These are phyloP conservation scores for Tricholoma saponaceum DNA, from an alignment of 768 basidiomycete genomes.

Conservation along the genomic window DNA sequence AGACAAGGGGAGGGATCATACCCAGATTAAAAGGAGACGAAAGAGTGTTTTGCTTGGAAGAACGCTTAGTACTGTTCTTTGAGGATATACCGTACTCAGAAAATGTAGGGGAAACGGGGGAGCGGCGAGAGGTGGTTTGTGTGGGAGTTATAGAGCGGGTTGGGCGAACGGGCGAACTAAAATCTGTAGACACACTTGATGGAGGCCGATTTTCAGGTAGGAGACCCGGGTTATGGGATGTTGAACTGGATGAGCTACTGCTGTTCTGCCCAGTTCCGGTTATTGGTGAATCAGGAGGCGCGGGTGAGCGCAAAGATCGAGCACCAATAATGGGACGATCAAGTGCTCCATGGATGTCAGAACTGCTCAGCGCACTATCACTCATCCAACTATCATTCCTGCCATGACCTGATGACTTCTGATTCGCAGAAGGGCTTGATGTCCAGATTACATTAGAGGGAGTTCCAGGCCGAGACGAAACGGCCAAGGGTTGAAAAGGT, in stretches of 20 bases:
- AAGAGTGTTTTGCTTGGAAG: conserved; percentile 51
- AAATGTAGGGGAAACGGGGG: conserved; percentile 51
- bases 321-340: conserved; percentile 39
- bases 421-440: conserved; percentile 26
- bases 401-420: conserved; percentile 36
- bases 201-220: conserved; percentile 35
- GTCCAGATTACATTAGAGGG: conserved; percentile 81
- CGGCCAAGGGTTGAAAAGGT: conserved; percentile 56
- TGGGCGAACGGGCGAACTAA: conserved; percentile 41
- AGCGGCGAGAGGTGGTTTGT: conserved; percentile 43
- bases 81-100: conserved; percentile 36
- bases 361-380: conserved; percentile 28
- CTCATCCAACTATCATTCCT: conserved; percentile 60
- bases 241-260: conserved; percentile 25
- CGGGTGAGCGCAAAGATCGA: conserved; percentile 52
- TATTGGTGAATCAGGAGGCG: conserved; percentile 54
- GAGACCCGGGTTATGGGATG: conserved; percentile 19
- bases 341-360: conserved; percentile 26
- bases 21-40: conserved; percentile 50
- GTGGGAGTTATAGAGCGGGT: conserved; percentile 68
- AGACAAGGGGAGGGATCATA: conserved; percentile 54
- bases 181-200: conserved; percentile 49
- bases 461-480: conserved; percentile 58
- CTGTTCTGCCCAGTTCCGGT: conserved; percentile 35
- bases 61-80: conserved; percentile 39